Evolutionary conservation across 164 flowering plant genomes (phyloP).

Genomic region (Vitis rotundifolia): DNA sequence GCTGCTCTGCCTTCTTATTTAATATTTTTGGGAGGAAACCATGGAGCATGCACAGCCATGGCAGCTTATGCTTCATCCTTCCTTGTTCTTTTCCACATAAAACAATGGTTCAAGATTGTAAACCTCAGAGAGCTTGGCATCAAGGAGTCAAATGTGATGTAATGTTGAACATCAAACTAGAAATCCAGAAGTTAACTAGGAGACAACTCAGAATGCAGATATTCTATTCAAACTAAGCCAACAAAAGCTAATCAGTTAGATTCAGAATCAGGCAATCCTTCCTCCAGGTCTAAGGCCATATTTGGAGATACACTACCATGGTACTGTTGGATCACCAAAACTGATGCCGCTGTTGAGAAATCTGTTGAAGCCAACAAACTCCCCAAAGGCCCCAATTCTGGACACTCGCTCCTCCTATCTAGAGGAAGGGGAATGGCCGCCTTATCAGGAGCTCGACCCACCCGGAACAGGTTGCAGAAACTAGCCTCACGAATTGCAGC

Average conservation of each 20-base stretch:
- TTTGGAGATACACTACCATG: slow-evolving; percentile 1
- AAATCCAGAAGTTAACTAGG: too few species aligned
- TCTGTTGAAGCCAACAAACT: slow-evolving; percentile 45
- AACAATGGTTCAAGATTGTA: too few species aligned
- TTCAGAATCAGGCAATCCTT: slow-evolving; percentile 11
- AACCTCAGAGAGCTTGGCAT: too few species aligned
- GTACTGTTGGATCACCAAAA: slow-evolving; percentile 65
- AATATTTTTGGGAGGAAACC: too few species aligned
- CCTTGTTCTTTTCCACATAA: too few species aligned
- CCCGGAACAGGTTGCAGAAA: slow-evolving; percentile 47
- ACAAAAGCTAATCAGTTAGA: neutral
- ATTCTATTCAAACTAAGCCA: too few species aligned
- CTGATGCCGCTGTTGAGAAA: slow-evolving; percentile 56
- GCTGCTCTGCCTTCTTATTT: too few species aligned
- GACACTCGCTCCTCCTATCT: slow-evolving; percentile 37
- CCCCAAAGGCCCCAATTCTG: slow-evolving; percentile 77
- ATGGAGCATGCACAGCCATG: too few species aligned
- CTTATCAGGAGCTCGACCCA: slow-evolving; percentile 46
- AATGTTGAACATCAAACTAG: too few species aligned
- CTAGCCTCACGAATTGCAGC: slow-evolving; percentile 16
- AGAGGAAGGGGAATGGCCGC: slow-evolving; percentile 18
- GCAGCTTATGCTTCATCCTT: too few species aligned
- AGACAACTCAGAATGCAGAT: too few species aligned
- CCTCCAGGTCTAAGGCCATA: slow-evolving; percentile 12
- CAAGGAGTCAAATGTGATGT: too few species aligned